Base-by-base conservation (phyloP, 805 yeast genomes). In the Starmerella bombicola region DNA sequence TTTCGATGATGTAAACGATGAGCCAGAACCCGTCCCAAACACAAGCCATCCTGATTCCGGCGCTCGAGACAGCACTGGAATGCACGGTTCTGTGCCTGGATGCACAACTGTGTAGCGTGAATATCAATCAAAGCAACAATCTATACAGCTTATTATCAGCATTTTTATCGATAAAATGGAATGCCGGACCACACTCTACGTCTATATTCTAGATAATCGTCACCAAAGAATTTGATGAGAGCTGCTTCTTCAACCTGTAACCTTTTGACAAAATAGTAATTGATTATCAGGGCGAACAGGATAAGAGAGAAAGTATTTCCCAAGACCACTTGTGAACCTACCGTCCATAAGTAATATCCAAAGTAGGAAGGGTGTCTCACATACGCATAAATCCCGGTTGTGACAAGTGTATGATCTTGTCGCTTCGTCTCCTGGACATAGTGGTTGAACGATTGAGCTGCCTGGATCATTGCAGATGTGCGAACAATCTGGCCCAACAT, bases 301-400 rank as follows among this genome's bases (percentile, higher is more conserved):
- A 66, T 36, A 2, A 72, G 52, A 1, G 84, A 67, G 0, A 83
- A 34, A 5, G 80, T 75, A 60, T 85, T 91, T 33, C 74, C 60
- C 42, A 88, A 59, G 45, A 78, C 48, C 34, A 91, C 19, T 56
- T 88, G 94, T 1, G 84, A 68, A 0, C 96, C 96, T 3, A 86
- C 49, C 12, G 93, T 88, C 96, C 97, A 91, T 73, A 84, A 76
- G 55, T 76, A 86, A 58, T 80, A 91, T 0, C 96, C 98, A 30
- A 76, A 70, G 60, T 91, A 91, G 35, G 93, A 78, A 5, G 98
- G 98, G 58, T 91, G 98, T 46, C 98, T 68, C 13, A 73, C 61
- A 20, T 60, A 48, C 1, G 66, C 43, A 58, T 88, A 91, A 3
- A 88, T 63, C 0, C 96, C 97, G 9, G 60, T 50, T 0, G 83